Evolutionary conservation across 2,329 filamentous ascomycete species (phyloP), one percentile per base, ranked within the genome.

Genomic region (Botrytis pseudocinerea): DNA sequence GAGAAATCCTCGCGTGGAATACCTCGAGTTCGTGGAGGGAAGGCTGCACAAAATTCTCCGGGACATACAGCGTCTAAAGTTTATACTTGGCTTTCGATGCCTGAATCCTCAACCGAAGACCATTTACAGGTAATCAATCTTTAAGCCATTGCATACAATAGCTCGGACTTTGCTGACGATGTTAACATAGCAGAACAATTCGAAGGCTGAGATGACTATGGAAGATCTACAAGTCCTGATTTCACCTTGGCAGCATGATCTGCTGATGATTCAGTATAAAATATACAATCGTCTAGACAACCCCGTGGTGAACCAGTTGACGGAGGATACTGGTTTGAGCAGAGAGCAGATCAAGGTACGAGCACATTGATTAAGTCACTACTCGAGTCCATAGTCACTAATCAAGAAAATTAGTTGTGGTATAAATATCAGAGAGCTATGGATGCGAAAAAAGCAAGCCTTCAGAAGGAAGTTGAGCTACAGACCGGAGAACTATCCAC

Each of bases 291-390:
- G 28, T 18, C 28, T 69, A 16, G 48, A 42, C 25, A 59, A 69
- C 4, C 65, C 46, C 1, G 48, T 59, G 18, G 8, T 57, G 25
- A 57, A 28, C 10, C 8, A 57, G 22, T 40, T 69, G 28, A 20
- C 4, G 25, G 4, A 42, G 5, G n/a, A 69, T 16, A 57, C 65
- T 44, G 48, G 48, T 25, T 42, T 69, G 35, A 57, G 18, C 65
- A 69, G 48, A 57, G 48, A 57, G 32, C 65, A 69, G 35, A 69
- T 69, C 18, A 57, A 32, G 65, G 65, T 69, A 69, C 18, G 28
- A 42, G 28, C 16, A 2, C 35, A 42, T 44, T 22, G 10, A 20
- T 28, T n/a, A 25, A 9, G n/a, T 32, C 10, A 57, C 20, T 18
- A 32, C n/a, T 57, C n/a, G 6, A 57, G 51, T 28, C 7, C 6